Conservation (phyloP, 352 stramenopile genomes). For the Globisporangium okanoganense region DNA sequence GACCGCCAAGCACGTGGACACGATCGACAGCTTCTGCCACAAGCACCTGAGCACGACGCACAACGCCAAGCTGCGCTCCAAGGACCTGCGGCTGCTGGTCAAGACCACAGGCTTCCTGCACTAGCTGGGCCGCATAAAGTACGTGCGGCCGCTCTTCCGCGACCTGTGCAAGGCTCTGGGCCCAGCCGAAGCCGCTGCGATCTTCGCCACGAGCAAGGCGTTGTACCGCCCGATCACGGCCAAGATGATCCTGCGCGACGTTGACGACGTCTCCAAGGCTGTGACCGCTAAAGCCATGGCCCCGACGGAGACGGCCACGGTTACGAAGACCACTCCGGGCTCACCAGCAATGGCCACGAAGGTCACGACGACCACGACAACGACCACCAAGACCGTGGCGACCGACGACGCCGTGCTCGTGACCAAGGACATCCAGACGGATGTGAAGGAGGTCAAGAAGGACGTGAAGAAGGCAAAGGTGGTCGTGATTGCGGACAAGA, state of each 20-base stretch:
- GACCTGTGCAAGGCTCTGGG: constrained; percentile 43
- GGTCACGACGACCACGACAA: too few relatives aligned
- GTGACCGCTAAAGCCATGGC: too few relatives aligned
- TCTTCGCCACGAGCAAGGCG: constrained; percentile 52
- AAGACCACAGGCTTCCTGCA: constrained; percentile 44
- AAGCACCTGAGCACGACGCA: constrained; percentile 42
- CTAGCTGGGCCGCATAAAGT: constrained; percentile 78
- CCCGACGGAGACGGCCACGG: too few relatives aligned
- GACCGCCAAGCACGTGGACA: constrained; percentile 35
- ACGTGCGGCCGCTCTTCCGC: constrained; percentile 60
- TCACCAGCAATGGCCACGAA: too few relatives aligned
- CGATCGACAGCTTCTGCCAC: constrained; percentile 52
- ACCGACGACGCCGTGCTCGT: too few relatives aligned
- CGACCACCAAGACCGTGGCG: too few relatives aligned
- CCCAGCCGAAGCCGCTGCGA: constrained; percentile 17
- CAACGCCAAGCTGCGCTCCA: constrained; percentile 58
- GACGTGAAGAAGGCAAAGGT: too few relatives aligned
- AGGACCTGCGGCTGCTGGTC: constrained; percentile 37
- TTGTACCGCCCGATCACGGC: constrained; percentile 65
- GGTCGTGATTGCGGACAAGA: too few relatives aligned
- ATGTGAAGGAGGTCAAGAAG: too few relatives aligned
- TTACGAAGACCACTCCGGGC: too few relatives aligned
- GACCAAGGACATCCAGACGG: too few relatives aligned
- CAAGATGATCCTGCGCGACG: constrained; percentile 70
- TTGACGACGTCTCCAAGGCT: constrained; percentile 7